Evolutionary conservation across 2,329 filamentous ascomycete genomes (phyloP), one percentile per base, ranked within the genome.

Genomic region (Nothopassalora personata): DNA sequence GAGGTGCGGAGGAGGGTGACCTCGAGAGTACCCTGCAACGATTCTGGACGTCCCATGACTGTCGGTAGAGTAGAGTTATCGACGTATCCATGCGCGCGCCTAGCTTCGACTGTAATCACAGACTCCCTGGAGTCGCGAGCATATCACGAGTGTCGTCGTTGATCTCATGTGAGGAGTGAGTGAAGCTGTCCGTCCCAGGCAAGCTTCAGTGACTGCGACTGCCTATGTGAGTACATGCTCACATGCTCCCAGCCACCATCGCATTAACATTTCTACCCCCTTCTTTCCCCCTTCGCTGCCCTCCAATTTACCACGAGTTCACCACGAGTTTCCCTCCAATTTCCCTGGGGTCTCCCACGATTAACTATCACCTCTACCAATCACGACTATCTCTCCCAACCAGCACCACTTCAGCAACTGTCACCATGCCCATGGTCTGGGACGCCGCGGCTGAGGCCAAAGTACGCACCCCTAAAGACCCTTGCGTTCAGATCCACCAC

Each of bases 401-500:
- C 53, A 45, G 54, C 10, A 19, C n/a, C n/a, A 47, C 10, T n/a
- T 18, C 45, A 13, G 48, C 45, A 30, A 36, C 23, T 23, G 23
- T 39, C 60, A 70, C 28, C 9, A 72, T 72, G 70, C 70, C 69
- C 53, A 67, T 73, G 60, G 62, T 56, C 23, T 73, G 71, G 70
- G 65, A 64, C 56, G 49, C 70, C 9, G 63, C 66, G 18, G 63
- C 67, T 3, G 68, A 73, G 36, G 68, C 68, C 36, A 70, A 71
- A 62, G 70, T 71, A 62, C 30, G 48, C 50, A 9, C 23, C 34
- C 27, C n/a, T 33, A 53, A 19, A 43, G 4, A 27, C 58, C 23
- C 1, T 47, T 19, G 23, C 19, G 53, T 36, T 33, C 23, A 23
- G 23, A 23, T 3, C 23, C 23, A 23, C 23, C 27, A 45, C 36